phyloP scores from a whole-genome alignment of 805 yeast genomes.

The Teunomyces barrocoloradensis region DNA sequence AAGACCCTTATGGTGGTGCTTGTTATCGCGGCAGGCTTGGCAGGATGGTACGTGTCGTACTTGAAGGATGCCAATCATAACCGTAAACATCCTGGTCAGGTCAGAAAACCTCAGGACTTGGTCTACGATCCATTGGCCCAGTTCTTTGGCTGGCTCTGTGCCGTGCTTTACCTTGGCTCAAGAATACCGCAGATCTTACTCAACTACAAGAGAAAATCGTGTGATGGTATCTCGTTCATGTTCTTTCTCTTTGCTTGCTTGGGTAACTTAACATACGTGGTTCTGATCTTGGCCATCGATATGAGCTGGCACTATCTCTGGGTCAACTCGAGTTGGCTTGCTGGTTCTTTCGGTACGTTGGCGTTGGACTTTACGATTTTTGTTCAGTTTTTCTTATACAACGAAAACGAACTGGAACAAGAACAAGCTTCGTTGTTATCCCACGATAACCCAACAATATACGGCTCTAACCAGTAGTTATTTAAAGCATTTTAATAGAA shows the following conservation, averaged over 20 bases:
- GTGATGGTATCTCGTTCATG: slow-evolving; percentile 92
- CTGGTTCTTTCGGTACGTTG: slow-evolving; percentile 88
- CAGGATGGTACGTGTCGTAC: slow-evolving; percentile 82
- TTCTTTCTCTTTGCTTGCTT: slow-evolving; percentile 93
- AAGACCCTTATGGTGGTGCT: slow-evolving; percentile 55
- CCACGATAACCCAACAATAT: not conserved
- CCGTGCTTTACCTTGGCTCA: slow-evolving; percentile 76
- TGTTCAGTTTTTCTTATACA: slow-evolving; percentile 79
- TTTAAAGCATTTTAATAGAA: not conserved
- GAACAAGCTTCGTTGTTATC: slow-evolving; percentile 10
- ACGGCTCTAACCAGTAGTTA: not conserved
- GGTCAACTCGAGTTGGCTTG: slow-evolving; percentile 88
- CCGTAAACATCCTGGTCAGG: slow-evolving; percentile 26
- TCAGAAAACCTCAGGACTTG: slow-evolving; percentile 40
- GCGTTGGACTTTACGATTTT: slow-evolving; percentile 81
- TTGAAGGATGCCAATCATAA: slow-evolving; percentile 40
- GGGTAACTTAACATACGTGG: slow-evolving; percentile 88
- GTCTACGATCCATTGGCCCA: slow-evolving; percentile 80
- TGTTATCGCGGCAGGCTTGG: slow-evolving; percentile 74
- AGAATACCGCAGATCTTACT: slow-evolving; percentile 88
- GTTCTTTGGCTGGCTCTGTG: slow-evolving; percentile 80
- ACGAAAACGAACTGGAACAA: slow-evolving; percentile 24
- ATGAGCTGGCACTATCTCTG: slow-evolving; percentile 65
- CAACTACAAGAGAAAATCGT: slow-evolving; percentile 82
- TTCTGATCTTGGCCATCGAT: slow-evolving; percentile 77